Evolutionary conservation across 2,329 filamentous ascomycete species (phyloP), one percentile per base, ranked within the genome.

Genomic region (Penicillium freii): DNA sequence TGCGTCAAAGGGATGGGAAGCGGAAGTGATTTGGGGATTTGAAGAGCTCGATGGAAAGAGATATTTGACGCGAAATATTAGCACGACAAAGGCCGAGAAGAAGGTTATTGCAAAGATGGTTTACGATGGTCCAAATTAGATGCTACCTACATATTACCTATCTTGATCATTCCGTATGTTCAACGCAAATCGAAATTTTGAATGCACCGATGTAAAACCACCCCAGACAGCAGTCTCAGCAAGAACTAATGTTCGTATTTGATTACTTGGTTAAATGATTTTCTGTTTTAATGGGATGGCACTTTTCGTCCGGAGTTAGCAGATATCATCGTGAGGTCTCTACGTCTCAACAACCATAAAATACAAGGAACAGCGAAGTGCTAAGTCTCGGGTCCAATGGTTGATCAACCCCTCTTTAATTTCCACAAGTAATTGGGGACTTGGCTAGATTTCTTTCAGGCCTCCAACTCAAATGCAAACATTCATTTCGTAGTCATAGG

Each of bases 21-120:
- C 62, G 7, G 54, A 40, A 34, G 63, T 64, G 3, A 31, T 62
- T 21, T 65, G 63, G 63, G 62, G 54, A 6, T 65, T 65, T 53
- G 63, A 65, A 34, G 33, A 48, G 10, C 54, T 65, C 3, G 39
- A 61, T 2, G 58, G 56, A 11, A 56, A 58, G 29, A 52, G 39
- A 45, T 52, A 58, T 36, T 36, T 65, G 1, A 65, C 63, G 3
- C 51, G 63, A 10, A 61, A 64, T 29, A 49, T 54, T 7, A 46
- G 25, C 31, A 61, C 56, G 11, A 53, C 39, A 2, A 51, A 51
- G n/a, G 49, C 25, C 4, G 27, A 47, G 4, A 40, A 49, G 17
- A 53, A 48, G 1, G 49, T 57, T 8, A 46, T 48, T 36, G 54
- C 43, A 15, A 43, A 23, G 34, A 48, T 57, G 48, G 48, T 57